Evolutionary conservation across 495 filamentous ascomycete genomes (phyloP), one percentile per base, ranked within the genome.

Genomic region (Aspergillus biplanus): DNA sequence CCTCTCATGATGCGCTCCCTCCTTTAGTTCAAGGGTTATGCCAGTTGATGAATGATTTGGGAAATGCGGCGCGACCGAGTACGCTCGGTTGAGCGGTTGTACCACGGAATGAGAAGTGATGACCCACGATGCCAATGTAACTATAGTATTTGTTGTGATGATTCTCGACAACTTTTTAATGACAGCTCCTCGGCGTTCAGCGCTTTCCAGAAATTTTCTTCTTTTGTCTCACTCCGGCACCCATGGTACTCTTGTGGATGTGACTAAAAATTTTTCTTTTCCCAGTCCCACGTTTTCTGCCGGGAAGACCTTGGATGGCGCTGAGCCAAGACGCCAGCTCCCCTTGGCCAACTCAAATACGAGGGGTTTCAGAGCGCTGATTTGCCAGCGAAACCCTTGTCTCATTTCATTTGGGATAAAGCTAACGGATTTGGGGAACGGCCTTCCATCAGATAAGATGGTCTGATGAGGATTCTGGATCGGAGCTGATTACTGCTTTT

Each of bases 11-110:
- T 0, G 68, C 72, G 9, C 65, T 69, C 13, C 75, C 82, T 33
- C 74, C 78, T 6, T 59, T 85, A 33, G 80, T 84, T 13, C 85
- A 87, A 66, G 87, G 86, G 63, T 71, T 87, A 7, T 75, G 83
- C 46, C 72, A 81, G 35, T 68, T 89, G 58, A 80, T 87, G 71
- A 80, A 81, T 48, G 82, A 83, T 65, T 52, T 85, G 59, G 82
- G 80, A 35, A 65, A 61, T 27, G 65, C 65, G 4, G 65, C 55
- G 31, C 56, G 59, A 47, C 61, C 58, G 1, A 42, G 34, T 56
- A 32, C 33, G 15, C 37, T 58, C 7, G 1, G 12, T 13, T 39
- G 18, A 58, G 48, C 15, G 15, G 4, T 12, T 4, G 11, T 9
- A 11, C 39, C 4, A 44, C 8, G n/a, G 39, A 44, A 44, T n/a